Evolutionary conservation across 352 stramenopile species (phyloP).

Genomic region (Globisporangium takayamanum): DNA sequence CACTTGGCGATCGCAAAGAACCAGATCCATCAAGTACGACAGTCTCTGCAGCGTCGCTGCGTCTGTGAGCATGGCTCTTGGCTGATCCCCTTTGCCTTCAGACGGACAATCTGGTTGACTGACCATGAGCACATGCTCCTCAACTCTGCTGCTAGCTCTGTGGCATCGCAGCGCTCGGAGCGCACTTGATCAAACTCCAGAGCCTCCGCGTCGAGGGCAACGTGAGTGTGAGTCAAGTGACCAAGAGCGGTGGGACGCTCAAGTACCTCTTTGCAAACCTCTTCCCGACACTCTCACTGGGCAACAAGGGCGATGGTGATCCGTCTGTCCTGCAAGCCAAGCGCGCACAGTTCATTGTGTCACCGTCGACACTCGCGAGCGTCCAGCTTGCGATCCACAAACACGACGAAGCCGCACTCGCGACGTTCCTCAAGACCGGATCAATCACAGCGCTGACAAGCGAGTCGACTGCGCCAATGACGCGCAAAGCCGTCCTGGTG

Average conservation of each 20-base stretch:
- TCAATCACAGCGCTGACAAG: neutral
- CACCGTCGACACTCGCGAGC: conserved; percentile 6
- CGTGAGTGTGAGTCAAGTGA: conserved; percentile 23
- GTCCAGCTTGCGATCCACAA: conserved; percentile 20
- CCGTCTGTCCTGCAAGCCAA: neutral
- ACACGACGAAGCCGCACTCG: conserved; percentile 17
- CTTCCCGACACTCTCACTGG: conserved; percentile 22
- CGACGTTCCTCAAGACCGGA: conserved; percentile 20
- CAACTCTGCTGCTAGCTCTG: conserved; percentile 25
- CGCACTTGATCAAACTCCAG: conserved; percentile 31
- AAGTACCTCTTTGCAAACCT: conserved; percentile 36
- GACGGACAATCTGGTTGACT: neutral
- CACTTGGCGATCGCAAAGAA: conserved; percentile 51
- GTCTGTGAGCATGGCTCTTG: too few relatives aligned
- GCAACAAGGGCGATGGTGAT: neutral
- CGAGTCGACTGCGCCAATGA: neutral
- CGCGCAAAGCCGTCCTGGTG: neutral
- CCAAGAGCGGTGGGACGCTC: conserved; percentile 27
- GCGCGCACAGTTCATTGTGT: conserved; percentile 20
- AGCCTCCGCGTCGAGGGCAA: conserved; percentile 48
- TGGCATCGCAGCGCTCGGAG: conserved; percentile 34
- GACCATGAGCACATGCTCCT: neutral
- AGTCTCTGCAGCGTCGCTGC: neutral
- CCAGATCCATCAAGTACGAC: conserved; percentile 47
- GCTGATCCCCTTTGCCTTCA: neutral